Evolutionary conservation across 352 stramenopile species (phyloP).

Genomic region (Halophytophthora polymorphica): DNA sequence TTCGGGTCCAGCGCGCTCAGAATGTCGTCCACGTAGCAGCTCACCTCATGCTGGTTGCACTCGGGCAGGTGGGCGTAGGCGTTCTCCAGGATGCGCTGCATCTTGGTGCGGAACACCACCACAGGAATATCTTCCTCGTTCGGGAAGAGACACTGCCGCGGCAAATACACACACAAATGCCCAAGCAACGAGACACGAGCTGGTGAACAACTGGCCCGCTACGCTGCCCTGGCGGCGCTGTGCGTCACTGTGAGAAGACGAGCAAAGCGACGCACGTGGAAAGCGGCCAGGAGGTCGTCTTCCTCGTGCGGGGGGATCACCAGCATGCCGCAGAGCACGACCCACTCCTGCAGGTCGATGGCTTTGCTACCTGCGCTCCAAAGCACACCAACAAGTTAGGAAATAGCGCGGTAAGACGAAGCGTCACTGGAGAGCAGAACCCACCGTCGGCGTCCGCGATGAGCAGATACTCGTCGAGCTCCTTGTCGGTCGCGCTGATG

Average conservation of each 20-base stretch:
- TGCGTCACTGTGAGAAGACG: not conserved
- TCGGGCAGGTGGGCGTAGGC: conserved; percentile 59
- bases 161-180: not conserved
- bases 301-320: conserved; percentile 55
- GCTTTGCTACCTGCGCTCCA: conserved; percentile 43
- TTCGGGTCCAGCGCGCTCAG: conserved; percentile 61
- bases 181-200: not conserved
- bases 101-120: conserved; percentile 64
- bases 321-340: conserved; percentile 60
- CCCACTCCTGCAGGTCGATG: conserved; percentile 65
- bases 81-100: conserved; percentile 63
- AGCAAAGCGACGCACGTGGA: conserved; percentile 34
- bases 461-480: conserved; percentile 64
- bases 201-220: not conserved
- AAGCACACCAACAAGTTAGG: not conserved
- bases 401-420: not conserved
- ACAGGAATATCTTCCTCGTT: conserved; percentile 62
- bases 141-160: conserved; percentile 46
- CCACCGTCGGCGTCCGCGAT: conserved; percentile 53
- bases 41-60: conserved; percentile 69
- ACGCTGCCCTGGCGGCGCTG: not conserved
- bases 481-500: conserved; percentile 58
- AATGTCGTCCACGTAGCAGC: conserved; percentile 69
- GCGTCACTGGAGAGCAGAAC: not conserved
- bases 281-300: conserved; percentile 43